Evolutionary conservation across 1,139 yeast genomes (phyloP), one percentile per base, ranked within the genome.

Genomic region (Martiniozyma asiatica): DNA sequence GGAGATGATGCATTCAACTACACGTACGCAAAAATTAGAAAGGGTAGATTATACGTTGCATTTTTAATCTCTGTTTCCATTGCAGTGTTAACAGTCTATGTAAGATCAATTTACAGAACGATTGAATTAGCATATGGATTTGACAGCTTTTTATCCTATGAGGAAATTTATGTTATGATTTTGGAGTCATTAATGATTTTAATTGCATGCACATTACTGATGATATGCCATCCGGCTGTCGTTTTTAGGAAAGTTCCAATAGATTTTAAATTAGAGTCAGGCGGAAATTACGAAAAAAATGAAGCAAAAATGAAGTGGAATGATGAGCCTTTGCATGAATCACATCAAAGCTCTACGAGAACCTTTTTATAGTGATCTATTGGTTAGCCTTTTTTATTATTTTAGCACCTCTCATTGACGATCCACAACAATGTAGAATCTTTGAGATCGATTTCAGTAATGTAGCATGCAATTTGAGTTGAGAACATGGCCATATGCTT

Each of bases 51-150:
- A 16, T 68, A 73, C 42, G 48, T 52, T 13, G 61, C 51, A 33
- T 68, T 66, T 47, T 71, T 78, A 1, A 37, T 61, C 21, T 73
- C 66, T 0, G 48, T 73, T n/a, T 57, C 74, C 0, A 30, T 58
- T 9, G 63, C 80, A 1, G 73, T 76, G 2, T 19, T 73, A 7
- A 65, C 68, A 7, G 61, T 84, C 24, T 76, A 68, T 43, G 65
- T 72, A 30, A 69, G 95, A 51, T 79, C 87, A 51, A 59, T 76
- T 21, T 85, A 80, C 55, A 68, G 94, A 54, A 73, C 81, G 26
- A 69, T 72, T n/a, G 94, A 84, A 50, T 63, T 82, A 36, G 60
- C 75, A 4, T 68, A 74, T 45, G 94, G 94, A 12, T 82, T 81
- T 72, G 33, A 42, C 2, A 93, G 94, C 0, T 64, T 61, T 42